Base-by-base conservation (phyloP, 177 flowering plant genomes). In the Telopea speciosissima region DNA sequence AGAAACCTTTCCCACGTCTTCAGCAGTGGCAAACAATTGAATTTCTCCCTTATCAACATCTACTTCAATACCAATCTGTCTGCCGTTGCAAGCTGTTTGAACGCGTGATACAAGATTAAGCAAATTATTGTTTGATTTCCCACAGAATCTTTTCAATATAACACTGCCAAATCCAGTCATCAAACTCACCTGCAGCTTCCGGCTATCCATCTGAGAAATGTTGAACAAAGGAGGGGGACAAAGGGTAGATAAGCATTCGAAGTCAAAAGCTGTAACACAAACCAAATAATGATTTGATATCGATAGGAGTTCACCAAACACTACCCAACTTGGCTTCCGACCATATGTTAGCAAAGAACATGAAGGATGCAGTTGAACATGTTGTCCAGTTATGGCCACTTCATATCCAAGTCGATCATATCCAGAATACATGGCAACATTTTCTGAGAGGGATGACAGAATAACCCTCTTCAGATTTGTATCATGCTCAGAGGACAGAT, bases 381-480 rank as follows among this genome's bases (percentile, higher is more conserved):
- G 79, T 62, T 90, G 85, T 64, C 89, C 89, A 19, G 89, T 85
- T 72, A 81, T 75, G 66, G 92, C 98, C 73, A 95, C 97, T 77
- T 89, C 90, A 83, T 95, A 95, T 33, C 99, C 99, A 80, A 91
- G 87, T 23, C 79, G 85, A 79, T 89, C 93, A 77, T 80, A 77
- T 40, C 98, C 99, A 69, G 97, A 87, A 76, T 83, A 91, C 92
- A 90, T 81, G 16, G 98, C 98, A 8, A 91, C 85, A 79, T 93
- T 95, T 73, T 91, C 97, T 12, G 87, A 65, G 76, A 90, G 87
- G 25, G 96, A 81, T 63, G 91, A 83, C 44, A 95, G 93, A 76
- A 95, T 83, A 58, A 76, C 78, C 77, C 73, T 85, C 77, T 88
- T 91, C 74, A 95, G 78, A 67, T 54, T 17, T 56, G 33, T 76